phyloP scores from a whole-genome alignment of 768 basidiomycete species.

The Gloeophyllum trabeum region DNA sequence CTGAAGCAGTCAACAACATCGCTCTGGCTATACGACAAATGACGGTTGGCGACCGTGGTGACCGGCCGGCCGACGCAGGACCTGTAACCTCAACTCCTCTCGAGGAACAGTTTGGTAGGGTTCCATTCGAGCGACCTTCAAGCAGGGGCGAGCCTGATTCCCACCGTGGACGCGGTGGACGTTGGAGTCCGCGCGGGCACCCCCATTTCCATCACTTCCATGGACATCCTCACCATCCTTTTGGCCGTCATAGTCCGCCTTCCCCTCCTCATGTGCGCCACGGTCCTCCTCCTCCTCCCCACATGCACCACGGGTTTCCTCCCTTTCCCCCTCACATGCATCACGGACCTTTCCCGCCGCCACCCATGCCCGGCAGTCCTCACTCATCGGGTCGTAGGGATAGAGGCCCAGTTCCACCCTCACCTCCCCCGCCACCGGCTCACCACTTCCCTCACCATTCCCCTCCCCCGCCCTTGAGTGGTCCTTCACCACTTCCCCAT shows the following conservation, averaged over 20 bases:
- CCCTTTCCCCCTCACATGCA: conserved; percentile 32
- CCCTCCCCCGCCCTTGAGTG: conserved; percentile 10
- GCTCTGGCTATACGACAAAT: conserved; percentile 38
- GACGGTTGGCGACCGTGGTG: neutral
- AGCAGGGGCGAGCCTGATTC: conserved; percentile 2
- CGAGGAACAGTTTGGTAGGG: too few species aligned
- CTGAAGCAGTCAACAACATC: conserved; percentile 50
- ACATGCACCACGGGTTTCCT: conserved; percentile 62
- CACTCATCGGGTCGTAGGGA: conserved; percentile 49
- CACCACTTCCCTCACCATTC: conserved; percentile 2
- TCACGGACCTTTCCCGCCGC: too few species aligned
- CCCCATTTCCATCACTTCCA: conserved; percentile 5
- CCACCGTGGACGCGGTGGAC: conserved; percentile 8
- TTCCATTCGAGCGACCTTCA: neutral
- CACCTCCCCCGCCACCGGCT: conserved; percentile 30
- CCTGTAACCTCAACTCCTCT: neutral
- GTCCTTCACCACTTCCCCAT: neutral
- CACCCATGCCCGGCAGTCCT: conserved; percentile 4
- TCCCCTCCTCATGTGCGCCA: too few species aligned
- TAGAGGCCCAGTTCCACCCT: conserved; percentile 52
- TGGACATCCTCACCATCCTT: too few species aligned
- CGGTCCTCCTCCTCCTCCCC: conserved; percentile 35
- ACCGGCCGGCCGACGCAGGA: neutral
- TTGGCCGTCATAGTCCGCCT: too few species aligned
- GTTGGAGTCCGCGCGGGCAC: conserved; percentile 5